A percentile compares a stretch with the other conserved stretches of the same genome.
Conservation (phyloP, 83 land plant genomes). For the Larix sibirica region DNA sequence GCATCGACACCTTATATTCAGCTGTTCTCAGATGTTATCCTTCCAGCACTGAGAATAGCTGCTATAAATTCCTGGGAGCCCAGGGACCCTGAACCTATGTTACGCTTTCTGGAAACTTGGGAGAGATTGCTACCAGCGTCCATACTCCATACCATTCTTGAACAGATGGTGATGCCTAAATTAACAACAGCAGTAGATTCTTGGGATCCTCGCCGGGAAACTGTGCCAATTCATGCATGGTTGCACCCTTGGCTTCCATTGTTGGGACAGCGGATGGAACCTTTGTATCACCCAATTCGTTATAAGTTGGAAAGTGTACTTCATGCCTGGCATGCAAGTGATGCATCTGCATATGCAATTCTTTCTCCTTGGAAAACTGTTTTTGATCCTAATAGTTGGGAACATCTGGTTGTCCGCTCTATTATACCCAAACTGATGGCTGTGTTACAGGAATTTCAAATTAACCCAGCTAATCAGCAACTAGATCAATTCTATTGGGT, state of each 20-base stretch:
- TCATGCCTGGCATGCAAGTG: slow-evolving; percentile 95
- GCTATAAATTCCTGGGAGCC: slow-evolving; percentile 90
- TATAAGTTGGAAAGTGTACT: slow-evolving; percentile 73
- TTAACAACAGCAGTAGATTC: slow-evolving; percentile 70
- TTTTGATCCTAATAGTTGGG: slow-evolving; percentile 95
- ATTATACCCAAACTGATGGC: slow-evolving; percentile 82
- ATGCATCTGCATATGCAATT: slow-evolving; percentile 78
- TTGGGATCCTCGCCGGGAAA: slow-evolving; percentile 90
- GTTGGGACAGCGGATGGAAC: slow-evolving; percentile 79
- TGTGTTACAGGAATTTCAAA: slow-evolving; percentile 73
- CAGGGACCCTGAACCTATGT: slow-evolving; percentile 94
- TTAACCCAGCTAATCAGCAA: slow-evolving; percentile 84
- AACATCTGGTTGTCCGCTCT: slow-evolving; percentile 67
- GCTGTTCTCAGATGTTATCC: slow-evolving; percentile 71
- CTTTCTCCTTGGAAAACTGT: slow-evolving; percentile 95
- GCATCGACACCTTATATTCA: slow-evolving; percentile 71
- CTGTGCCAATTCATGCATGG: slow-evolving; percentile 96
- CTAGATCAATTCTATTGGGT: slow-evolving; percentile 90
- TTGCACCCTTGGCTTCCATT: slow-evolving; percentile 95
- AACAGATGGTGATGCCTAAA: slow-evolving; percentile 82
- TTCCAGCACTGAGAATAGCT: slow-evolving; percentile 82
- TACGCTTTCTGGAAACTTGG: slow-evolving; percentile 85
- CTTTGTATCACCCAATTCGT: slow-evolving; percentile 69
- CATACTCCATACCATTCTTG: slow-evolving; percentile 69
- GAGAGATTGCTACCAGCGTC: slow-evolving; percentile 78